A percentile compares a stretch with the other conserved stretches of the same genome.
Evolutionary conservation across 768 basidiomycete species (phyloP).

Genomic region (Termitomyces sp.): DNA sequence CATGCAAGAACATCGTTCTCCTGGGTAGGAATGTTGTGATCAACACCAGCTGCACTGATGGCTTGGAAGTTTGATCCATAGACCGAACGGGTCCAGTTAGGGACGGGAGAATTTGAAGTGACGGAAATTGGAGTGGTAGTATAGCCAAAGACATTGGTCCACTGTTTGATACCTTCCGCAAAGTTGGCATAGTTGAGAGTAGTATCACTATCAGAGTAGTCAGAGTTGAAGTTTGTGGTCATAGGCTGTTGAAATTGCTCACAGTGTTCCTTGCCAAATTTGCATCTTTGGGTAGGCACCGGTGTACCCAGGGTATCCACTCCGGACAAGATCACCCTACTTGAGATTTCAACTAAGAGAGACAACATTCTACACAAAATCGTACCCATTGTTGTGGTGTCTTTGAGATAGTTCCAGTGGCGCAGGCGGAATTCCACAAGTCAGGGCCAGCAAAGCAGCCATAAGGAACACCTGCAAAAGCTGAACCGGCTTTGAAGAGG

Average conservation of each 20-base stretch:
- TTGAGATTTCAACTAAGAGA: background rate
- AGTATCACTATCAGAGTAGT: conserved; percentile 34
- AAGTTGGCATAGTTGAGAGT: conserved; percentile 49
- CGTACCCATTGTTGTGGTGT: conserved; percentile 47
- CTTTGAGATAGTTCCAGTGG: conserved; percentile 36
- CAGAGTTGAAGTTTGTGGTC: background rate
- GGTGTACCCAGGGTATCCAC: conserved; percentile 49
- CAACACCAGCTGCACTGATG: conserved; percentile 43
- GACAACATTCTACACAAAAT: background rate
- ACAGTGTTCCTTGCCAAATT: conserved; percentile 52
- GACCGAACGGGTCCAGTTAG: conserved; percentile 42
- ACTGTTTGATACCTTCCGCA: conserved; percentile 48
- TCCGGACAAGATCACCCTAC: conserved; percentile 42
- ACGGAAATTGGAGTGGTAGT: conserved; percentile 35
- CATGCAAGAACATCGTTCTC: conserved; percentile 42
- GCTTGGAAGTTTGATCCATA: conserved; percentile 49
- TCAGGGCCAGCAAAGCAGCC: conserved; percentile 49
- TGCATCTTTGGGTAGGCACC: conserved; percentile 48
- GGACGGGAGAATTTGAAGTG: conserved; percentile 35
- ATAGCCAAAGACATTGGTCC: conserved; percentile 52
- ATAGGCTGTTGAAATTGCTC: background rate
- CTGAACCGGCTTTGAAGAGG: conserved; percentile 44
- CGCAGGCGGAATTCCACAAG: conserved; percentile 45
- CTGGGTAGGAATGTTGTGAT: conserved; percentile 50
- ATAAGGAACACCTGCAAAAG: conserved; percentile 50